Percentiles rank a stretch among this genome's conserved stretches.
Evolutionary conservation across 352 stramenopile species (phyloP).

Genomic region (Globisporangium mamillatum): DNA sequence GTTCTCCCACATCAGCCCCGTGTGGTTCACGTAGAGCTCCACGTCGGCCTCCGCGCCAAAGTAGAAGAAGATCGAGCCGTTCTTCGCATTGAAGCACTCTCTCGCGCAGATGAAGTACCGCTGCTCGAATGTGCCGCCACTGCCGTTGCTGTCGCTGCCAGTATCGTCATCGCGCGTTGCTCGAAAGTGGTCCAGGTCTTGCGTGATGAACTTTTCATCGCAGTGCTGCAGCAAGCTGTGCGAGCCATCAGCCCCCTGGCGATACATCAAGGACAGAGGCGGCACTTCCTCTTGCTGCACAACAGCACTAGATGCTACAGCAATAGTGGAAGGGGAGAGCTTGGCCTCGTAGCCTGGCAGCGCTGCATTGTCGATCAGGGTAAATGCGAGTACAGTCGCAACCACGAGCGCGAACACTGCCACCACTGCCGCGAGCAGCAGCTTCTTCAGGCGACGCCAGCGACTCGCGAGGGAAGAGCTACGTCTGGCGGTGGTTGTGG

Average conservation of each 20-base stretch:
- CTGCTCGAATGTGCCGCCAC: conserved; percentile 65
- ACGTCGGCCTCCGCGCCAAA: background rate
- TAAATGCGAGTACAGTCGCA: background rate
- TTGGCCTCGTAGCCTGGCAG: background rate
- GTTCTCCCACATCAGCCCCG: conserved; percentile 5
- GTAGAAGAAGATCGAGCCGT: conserved; percentile 4
- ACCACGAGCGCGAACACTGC: background rate
- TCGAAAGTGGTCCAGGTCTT: conserved; percentile 79
- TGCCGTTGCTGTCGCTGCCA: background rate
- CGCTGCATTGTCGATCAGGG: background rate
- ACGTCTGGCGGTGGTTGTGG: background rate
- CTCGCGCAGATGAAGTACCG: conserved; percentile 86
- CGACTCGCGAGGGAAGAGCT: background rate
- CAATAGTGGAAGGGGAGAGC: background rate
- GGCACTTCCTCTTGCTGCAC: background rate
- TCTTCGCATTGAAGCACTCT: conserved; percentile 17
- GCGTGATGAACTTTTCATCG: conserved; percentile 67
- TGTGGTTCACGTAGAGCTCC: background rate
- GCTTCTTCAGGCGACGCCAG: background rate
- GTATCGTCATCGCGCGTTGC: conserved; percentile 8
- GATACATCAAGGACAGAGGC: background rate
- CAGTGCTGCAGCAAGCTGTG: conserved; percentile 51
- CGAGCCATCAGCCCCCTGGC: conserved; percentile 20
- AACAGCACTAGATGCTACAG: background rate
- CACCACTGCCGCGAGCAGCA: background rate